Conservation (phyloP, 1,284 basidiomycete genomes). For the Athelia psychrophila region DNA sequence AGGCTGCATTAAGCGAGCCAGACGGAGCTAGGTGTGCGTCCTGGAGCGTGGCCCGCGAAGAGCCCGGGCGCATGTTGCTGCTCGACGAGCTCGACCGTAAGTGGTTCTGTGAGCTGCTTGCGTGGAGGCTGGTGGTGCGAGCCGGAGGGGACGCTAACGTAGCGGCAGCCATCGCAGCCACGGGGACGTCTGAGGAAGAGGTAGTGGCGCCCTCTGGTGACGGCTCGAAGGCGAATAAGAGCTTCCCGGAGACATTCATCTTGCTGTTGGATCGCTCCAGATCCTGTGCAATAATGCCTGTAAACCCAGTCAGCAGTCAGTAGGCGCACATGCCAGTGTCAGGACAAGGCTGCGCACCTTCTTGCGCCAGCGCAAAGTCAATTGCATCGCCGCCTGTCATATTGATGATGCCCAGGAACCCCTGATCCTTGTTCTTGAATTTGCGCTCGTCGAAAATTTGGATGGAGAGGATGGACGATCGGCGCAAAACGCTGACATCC, state of each 20-base stretch:
- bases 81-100: no score
- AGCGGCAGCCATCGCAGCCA: no score
- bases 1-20: no score
- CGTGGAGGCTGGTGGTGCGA: no score
- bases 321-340: no score
- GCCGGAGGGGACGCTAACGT: no score
- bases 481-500: slow-evolving; percentile 71
- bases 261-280: slow-evolving; percentile 87
- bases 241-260: slow-evolving; percentile 82
- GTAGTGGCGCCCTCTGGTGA: no score
- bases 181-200: no score
- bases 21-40: no score
- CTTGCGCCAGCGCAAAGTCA: slow-evolving; percentile 86
- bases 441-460: slow-evolving; percentile 98
- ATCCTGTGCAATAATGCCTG: slow-evolving; percentile 80
- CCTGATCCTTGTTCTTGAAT: slow-evolving; percentile 97
- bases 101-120: no score
- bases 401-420: slow-evolving; percentile 90
- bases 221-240: slow-evolving; percentile 66
- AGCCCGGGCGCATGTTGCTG: no score
- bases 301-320: slow-evolving; percentile 8
- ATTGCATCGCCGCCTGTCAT: slow-evolving; percentile 87
- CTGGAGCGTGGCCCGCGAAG: no score
- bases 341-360: slow-evolving; percentile 53
- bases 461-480: slow-evolving; percentile 89